These are phyloP conservation scores for Chaetomidium leptoderma DNA, from an alignment of 495 filamentous ascomycete species.

Conservation along the genomic window DNA sequence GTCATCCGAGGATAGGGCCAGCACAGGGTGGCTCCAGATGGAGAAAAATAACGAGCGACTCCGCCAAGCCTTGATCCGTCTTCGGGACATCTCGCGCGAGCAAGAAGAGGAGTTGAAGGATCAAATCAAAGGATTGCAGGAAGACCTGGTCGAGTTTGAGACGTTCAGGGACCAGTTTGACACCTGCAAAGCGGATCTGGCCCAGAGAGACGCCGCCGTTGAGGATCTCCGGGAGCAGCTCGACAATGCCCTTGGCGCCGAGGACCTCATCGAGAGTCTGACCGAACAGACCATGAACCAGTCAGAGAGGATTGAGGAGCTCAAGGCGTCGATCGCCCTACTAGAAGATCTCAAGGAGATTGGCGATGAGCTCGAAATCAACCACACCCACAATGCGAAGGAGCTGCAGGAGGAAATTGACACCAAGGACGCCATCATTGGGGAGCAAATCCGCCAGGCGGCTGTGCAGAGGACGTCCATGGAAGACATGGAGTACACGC, in stretches of 20 bases:
- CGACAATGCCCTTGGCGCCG: conserved; percentile 78
- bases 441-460: conserved; percentile 65
- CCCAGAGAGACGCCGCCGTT: conserved; percentile 67
- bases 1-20: conserved; percentile 80
- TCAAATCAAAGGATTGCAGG: conserved; percentile 72
- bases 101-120: conserved; percentile 73
- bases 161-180: conserved; percentile 67
- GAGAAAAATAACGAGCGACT: conserved; percentile 83
- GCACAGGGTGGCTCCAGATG: conserved; percentile 85
- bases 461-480: conserved; percentile 67
- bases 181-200: conserved; percentile 63
- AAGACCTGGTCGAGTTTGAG: conserved; percentile 70
- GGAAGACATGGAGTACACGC: conserved; percentile 83
- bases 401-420: conserved; percentile 93
- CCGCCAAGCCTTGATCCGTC: conserved; percentile 75
- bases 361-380: conserved; percentile 88
- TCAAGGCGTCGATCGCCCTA: conserved; percentile 75
- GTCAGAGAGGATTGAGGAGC: conserved; percentile 75
- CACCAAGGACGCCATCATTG: conserved; percentile 69
- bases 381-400: conserved; percentile 86
- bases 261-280: conserved; percentile 90
- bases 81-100: conserved; percentile 82
- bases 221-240: conserved; percentile 89
- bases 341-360: conserved; percentile 84
- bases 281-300: conserved; percentile 78